Evolutionary conservation across 768 basidiomycete genomes (phyloP).

Genomic region (Calocera cornea): DNA sequence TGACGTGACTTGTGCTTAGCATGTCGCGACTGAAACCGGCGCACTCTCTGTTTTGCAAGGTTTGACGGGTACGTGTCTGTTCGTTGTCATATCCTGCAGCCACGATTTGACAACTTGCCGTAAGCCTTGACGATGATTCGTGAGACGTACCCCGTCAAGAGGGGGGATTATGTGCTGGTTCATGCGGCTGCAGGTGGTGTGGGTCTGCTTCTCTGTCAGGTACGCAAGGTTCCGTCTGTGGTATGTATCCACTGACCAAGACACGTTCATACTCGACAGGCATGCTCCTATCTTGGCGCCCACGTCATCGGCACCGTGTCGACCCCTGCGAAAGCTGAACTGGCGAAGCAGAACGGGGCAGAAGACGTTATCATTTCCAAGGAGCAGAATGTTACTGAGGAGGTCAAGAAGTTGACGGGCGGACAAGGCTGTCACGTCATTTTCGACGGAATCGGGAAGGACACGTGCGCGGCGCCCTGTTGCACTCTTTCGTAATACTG

Average conservation of each 20-base stretch:
- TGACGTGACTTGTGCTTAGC: neutral
- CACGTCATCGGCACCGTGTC: constrained; percentile 91
- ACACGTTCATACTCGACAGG: constrained; percentile 46
- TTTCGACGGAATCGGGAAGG: constrained; percentile 94
- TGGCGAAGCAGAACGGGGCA: constrained; percentile 68
- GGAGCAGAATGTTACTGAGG: constrained; percentile 56
- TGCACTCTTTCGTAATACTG: constrained; percentile 7
- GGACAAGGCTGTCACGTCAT: constrained; percentile 74
- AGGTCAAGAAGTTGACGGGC: constrained; percentile 60
- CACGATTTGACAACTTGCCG: neutral
- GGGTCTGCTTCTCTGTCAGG: constrained; percentile 33
- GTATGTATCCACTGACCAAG: neutral
- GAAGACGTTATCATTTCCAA: constrained; percentile 66
- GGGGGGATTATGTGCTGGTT: constrained; percentile 65
- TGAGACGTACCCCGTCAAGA: constrained; percentile 74
- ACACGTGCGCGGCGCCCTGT: constrained; percentile 48
- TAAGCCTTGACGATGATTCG: constrained; percentile 53
- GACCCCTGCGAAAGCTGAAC: constrained; percentile 62
- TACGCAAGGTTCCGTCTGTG: constrained; percentile 11
- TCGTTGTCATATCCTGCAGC: neutral
- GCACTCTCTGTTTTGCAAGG: constrained; percentile 62
- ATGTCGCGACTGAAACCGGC: constrained; percentile 43
- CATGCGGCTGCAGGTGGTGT: constrained; percentile 90
- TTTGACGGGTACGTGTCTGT: constrained; percentile 35
- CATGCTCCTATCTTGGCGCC: constrained; percentile 60